phyloP scores from a whole-genome alignment of 768 basidiomycete genomes.

The Lactifluus rugatus region DNA sequence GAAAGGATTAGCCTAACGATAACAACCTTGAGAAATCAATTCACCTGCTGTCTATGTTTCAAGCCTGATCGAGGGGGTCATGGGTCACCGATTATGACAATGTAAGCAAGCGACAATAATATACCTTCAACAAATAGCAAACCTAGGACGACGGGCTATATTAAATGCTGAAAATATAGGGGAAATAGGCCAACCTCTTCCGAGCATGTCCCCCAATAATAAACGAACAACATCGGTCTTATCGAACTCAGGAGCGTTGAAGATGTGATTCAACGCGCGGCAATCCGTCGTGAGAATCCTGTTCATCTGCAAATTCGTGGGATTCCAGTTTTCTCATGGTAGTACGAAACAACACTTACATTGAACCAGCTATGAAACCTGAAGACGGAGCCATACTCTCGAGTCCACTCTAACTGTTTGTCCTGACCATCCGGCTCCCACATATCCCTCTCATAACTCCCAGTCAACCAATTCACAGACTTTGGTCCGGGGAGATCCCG shows the following conservation, averaged over 20 bases:
- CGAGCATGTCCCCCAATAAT: neutral
- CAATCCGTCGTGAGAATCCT: neutral
- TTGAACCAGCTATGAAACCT: conserved; percentile 12
- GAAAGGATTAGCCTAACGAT: neutral
- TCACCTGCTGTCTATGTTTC: conserved; percentile 13
- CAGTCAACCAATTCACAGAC: conserved; percentile 11
- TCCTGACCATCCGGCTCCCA: conserved; percentile 11
- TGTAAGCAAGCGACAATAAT: neutral
- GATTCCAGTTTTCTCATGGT: neutral
- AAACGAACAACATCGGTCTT: neutral
- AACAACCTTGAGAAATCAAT: neutral
- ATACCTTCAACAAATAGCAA: conserved; percentile 13
- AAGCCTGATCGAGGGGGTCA: neutral
- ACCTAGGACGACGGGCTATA: neutral
- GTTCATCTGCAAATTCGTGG: neutral
- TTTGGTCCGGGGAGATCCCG: conserved; percentile 9
- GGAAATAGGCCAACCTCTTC: conserved; percentile 4
- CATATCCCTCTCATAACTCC: neutral
- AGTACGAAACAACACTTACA: neutral
- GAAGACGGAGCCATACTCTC: conserved; percentile 5
- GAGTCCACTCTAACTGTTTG: conserved; percentile 1
- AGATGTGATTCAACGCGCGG: conserved; percentile 10
- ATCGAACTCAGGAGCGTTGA: conserved; percentile 11
- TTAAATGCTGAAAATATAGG: neutral
- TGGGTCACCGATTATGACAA: neutral